phyloP scores from a whole-genome alignment of 345 rosid species.

The Rhodomyrtus tomentosa region DNA sequence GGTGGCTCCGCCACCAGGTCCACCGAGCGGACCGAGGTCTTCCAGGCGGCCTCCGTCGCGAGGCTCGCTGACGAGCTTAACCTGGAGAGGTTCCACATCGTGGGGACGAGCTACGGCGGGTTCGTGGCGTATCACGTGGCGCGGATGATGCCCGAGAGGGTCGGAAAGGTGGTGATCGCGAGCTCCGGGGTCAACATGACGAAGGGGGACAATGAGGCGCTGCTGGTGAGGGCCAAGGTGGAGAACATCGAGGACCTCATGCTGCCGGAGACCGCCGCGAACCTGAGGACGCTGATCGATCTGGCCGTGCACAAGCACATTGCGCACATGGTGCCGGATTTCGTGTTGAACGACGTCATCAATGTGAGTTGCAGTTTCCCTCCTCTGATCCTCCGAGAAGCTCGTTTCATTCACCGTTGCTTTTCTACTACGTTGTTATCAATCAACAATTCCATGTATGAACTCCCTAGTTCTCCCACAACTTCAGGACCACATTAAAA shows the following conservation, averaged over 20 bases:
- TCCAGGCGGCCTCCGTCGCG: constrained; percentile 50
- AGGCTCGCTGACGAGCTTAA: constrained; percentile 42
- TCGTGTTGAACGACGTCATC: constrained; percentile 44
- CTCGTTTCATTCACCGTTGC: not conserved
- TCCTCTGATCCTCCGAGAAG: not conserved
- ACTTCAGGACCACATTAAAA: not conserved
- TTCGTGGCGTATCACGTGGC: constrained; percentile 82
- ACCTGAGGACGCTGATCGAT: constrained; percentile 39
- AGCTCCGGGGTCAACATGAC: constrained; percentile 68
- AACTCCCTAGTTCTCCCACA: not conserved
- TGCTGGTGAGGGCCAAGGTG: constrained; percentile 34
- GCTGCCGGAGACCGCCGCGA: constrained; percentile 55
- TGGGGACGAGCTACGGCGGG: constrained; percentile 93
- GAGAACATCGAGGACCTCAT: constrained; percentile 46
- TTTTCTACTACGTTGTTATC: not conserved
- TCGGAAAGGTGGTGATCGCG: constrained; percentile 74
- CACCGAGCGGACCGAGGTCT: constrained; percentile 52
- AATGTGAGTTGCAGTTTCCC: constrained; percentile 22
- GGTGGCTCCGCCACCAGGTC: constrained; percentile 53
- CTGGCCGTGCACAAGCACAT: constrained; percentile 30
- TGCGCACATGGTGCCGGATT: constrained; percentile 36
- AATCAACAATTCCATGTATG: not conserved
- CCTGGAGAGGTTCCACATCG: constrained; percentile 32
- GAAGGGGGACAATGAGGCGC: constrained; percentile 32
- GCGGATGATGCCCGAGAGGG: constrained; percentile 52